Conservation (phyloP, 805 yeast species). For the Candida tammaniensis region DNA sequence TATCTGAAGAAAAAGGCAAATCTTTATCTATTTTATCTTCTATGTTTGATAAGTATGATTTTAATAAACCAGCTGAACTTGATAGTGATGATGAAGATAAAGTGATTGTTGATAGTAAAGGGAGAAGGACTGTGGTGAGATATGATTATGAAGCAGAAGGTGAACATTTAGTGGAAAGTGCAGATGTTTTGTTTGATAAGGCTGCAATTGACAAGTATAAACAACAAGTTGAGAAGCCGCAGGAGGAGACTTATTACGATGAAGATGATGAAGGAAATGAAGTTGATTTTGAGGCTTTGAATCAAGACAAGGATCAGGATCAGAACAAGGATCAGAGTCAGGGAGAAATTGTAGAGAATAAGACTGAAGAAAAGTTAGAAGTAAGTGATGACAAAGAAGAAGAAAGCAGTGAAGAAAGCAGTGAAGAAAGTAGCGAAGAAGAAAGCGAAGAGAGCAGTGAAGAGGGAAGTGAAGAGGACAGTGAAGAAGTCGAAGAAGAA, state of each 20-base stretch:
- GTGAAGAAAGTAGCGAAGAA: slow-evolving; percentile 7
- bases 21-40: slow-evolving; percentile 33
- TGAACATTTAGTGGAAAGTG: slow-evolving; percentile 20
- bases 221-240: slow-evolving; percentile 20
- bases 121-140: slow-evolving; percentile 28
- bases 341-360: slow-evolving; percentile 13
- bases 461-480: slow-evolving; percentile 8
- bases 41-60: slow-evolving; percentile 29
- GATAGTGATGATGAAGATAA: slow-evolving; percentile 37
- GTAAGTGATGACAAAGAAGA: slow-evolving; percentile 4
- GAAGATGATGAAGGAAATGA: slow-evolving; percentile 43
- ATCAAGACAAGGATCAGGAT: slow-evolving; percentile 6
- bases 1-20: slow-evolving; percentile 21
- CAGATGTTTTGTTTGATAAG: slow-evolving; percentile 22
- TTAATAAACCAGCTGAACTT: slow-evolving; percentile 34
- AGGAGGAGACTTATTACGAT: slow-evolving; percentile 30
- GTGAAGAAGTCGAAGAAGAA: slow-evolving; percentile 10
- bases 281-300: slow-evolving; percentile 28
- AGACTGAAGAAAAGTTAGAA: slow-evolving; percentile 11
- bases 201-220: slow-evolving; percentile 23
- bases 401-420: slow-evolving; percentile 5
- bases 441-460: slow-evolving; percentile 5
- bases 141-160: slow-evolving; percentile 33
- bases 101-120: slow-evolving; percentile 36
- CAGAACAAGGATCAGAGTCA: slow-evolving; percentile 6